Percentiles rank a stretch among this genome's conserved stretches.
Evolutionary conservation across 495 filamentous ascomycete genomes (phyloP).

Genomic region (Sordaria brevicollis): DNA sequence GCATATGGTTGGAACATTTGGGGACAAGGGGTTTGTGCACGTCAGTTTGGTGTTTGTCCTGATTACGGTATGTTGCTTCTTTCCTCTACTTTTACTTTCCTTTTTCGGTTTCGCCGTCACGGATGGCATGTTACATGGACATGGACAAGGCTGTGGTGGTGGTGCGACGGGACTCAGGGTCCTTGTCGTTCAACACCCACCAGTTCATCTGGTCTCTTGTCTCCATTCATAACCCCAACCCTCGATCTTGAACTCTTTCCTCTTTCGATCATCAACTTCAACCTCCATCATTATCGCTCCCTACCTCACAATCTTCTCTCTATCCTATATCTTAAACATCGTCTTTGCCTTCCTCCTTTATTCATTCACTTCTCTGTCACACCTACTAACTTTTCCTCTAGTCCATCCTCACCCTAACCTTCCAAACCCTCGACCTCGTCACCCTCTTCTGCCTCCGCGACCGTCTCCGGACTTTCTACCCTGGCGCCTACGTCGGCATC

Average conservation of each 20-base stretch:
- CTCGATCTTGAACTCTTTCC: background rate
- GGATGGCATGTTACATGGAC: background rate
- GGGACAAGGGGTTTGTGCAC: conserved; percentile 8
- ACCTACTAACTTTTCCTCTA: background rate
- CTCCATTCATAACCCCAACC: background rate
- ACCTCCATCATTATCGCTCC: background rate
- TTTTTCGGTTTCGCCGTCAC: background rate
- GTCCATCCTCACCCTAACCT: conserved; percentile 8
- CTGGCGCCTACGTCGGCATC: conserved; percentile 28
- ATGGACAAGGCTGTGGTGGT: background rate
- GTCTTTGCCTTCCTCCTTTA: background rate
- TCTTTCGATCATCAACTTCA: background rate
- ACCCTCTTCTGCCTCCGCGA: conserved; percentile 4
- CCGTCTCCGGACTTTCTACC: conserved; percentile 19
- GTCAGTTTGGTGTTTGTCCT: conserved; percentile 14
- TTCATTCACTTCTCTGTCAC: background rate
- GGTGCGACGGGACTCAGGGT: no score
- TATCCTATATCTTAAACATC: no score
- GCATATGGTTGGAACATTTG: conserved; percentile 11
- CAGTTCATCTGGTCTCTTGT: background rate
- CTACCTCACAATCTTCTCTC: background rate
- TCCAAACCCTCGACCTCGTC: conserved; percentile 9
- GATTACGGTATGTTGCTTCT: conserved; percentile 6
- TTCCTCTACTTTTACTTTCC: background rate
- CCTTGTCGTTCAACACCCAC: background rate